Percentiles rank a stretch among this genome's conserved stretches.
These are phyloP conservation scores for Rhodotorula sp. DNA, from an alignment of 1,284 basidiomycete species.

Conservation along the genomic window DNA sequence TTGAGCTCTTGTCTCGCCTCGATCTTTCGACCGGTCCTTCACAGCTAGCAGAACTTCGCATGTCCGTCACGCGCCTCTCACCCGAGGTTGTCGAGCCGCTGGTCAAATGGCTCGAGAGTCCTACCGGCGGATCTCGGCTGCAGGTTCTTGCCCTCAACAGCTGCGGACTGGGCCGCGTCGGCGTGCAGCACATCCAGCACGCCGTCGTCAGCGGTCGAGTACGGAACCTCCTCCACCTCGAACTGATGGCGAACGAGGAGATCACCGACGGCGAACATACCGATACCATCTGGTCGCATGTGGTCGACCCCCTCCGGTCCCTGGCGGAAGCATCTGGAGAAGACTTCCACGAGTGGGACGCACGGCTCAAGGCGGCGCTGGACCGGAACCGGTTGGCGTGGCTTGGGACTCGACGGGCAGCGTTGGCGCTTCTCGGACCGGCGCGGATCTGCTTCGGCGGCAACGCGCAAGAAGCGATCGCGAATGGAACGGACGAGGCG, in stretches of 20 bases:
- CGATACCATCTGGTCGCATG: background rate
- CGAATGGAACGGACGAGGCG: too few species aligned
- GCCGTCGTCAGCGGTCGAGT: conserved; percentile 22
- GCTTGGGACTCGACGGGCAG: conserved; percentile 26
- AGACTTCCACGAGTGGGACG: conserved; percentile 7
- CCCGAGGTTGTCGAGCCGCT: conserved; percentile 30
- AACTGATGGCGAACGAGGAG: conserved; percentile 30
- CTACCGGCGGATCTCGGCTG: conserved; percentile 21
- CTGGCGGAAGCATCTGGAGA: conserved; percentile 5
- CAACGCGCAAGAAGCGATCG: conserved; percentile 5
- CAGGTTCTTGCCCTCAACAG: conserved; percentile 34
- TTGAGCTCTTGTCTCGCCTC: conserved; percentile 18
- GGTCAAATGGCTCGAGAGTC: conserved; percentile 30
- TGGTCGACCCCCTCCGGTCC: background rate
- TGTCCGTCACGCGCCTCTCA: conserved; percentile 27
- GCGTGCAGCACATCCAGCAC: conserved; percentile 22
- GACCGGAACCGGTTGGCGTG: conserved; percentile 31
- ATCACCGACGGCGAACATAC: conserved; percentile 10
- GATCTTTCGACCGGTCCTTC: conserved; percentile 18
- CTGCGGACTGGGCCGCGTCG: conserved; percentile 9
- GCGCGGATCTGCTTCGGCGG: conserved; percentile 31
- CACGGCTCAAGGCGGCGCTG: conserved; percentile 15
- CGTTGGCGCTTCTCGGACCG: conserved; percentile 16
- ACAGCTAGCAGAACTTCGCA: conserved; percentile 28
- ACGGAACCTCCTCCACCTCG: conserved; percentile 33